A percentile compares a stretch with the other conserved stretches of the same genome.
These are phyloP conservation scores for Cyberlindnera samutprakarnensis DNA, from an alignment of 805 yeast species.

Conservation along the genomic window DNA sequence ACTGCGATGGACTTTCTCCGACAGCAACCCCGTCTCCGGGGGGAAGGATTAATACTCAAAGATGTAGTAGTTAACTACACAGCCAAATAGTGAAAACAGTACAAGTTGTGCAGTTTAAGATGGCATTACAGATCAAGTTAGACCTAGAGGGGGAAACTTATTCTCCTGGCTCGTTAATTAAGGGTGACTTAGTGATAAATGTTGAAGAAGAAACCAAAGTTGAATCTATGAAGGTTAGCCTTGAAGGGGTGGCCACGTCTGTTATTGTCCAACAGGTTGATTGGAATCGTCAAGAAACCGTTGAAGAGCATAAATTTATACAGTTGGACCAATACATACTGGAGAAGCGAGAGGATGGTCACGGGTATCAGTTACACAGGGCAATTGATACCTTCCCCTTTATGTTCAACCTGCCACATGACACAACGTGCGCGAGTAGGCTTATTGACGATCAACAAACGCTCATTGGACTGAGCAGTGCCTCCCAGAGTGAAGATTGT, in stretches of 20 bases:
- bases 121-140: no score
- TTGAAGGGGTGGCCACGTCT: background rate
- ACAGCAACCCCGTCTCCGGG: no score
- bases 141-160: background rate
- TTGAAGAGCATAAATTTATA: conserved; percentile 1
- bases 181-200: background rate
- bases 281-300: background rate
- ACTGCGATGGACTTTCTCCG: no score
- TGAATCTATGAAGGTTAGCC: background rate
- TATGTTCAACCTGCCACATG: background rate
- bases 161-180: conserved; percentile 1
- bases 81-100: no score
- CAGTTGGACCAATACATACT: background rate
- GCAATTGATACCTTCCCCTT: background rate
- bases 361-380: background rate
- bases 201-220: background rate
- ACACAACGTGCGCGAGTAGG: conserved; percentile 1
- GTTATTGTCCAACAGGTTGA: conserved; percentile 1
- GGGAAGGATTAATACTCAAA: no score
- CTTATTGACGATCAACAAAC: conserved; percentile 2
- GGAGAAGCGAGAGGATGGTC: conserved; percentile 1
- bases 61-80: no score
- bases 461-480: background rate
- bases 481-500: background rate
- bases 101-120: no score